Base-by-base conservation (phyloP, 371 early-diverging fungal species). In the Mycotypha africana region DNA sequence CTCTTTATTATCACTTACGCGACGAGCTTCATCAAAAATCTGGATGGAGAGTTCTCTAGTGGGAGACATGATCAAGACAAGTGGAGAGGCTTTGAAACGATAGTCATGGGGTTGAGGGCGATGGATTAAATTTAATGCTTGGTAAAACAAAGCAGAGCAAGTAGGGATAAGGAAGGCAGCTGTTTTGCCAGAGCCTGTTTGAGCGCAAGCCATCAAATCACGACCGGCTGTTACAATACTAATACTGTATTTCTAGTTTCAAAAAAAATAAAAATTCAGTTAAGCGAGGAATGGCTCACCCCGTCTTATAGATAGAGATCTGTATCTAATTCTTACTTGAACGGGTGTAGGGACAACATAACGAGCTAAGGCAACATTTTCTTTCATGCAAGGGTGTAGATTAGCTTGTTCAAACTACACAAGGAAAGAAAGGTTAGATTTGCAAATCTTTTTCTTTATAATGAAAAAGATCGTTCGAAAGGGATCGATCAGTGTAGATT, bases 201-300 rank as follows among this genome's bases (percentile, higher is more conserved):
- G 91, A 8, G 93, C 93, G 51, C 86, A 85, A 2, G 84, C 88
- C 74, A 91, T 80, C 21, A 92, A 41, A 50, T 88, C 86, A n/a
- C 79, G 65, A 20, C 81, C 81, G 5, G 62, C 61, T 22, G 73
- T 54, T 14, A 88, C 60, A 24, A 86, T 73, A 0, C 90, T 83
- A 15, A 91, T 78, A 74, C 39, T 82, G 65, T 42, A 68, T 63
- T 70, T 86, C 50, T 41, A n/a, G n/a, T n/a, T n/a, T n/a, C n/a
- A n/a, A n/a, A n/a, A n/a, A n/a, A 15, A 10, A 24, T 16, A 37
- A 32, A 38, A 45, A 20, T 30, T 43, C 16, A 19, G 26, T 38
- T 22, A 10, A 33, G 11, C n/a, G n/a, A n/a, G n/a, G n/a, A n/a
- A n/a, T n/a, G n/a, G n/a, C n/a, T n/a, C n/a, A n/a, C n/a, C n/a